Evolutionary conservation across 2,329 filamentous ascomycete genomes (phyloP).

Genomic region (Beauveria varroae): DNA sequence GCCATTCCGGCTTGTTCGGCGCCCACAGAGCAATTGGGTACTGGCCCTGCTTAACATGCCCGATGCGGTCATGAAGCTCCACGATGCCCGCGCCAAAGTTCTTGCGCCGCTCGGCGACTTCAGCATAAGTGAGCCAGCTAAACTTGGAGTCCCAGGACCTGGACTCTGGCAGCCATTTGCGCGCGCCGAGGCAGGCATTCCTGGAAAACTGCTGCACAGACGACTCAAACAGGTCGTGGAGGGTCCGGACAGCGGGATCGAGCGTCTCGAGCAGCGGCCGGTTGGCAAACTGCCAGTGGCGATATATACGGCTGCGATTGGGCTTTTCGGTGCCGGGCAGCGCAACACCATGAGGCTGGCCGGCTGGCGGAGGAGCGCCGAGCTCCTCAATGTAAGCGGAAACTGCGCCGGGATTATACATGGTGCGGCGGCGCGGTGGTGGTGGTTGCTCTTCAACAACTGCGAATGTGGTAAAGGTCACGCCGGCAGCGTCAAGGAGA

Average conservation of each 20-base stretch:
- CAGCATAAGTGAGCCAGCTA: constrained; percentile 68
- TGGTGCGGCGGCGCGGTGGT: not conserved
- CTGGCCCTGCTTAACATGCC: constrained; percentile 50
- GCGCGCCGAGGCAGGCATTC: constrained; percentile 63
- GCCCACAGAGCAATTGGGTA: constrained; percentile 79
- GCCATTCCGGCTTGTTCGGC: constrained; percentile 83
- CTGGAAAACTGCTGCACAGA: constrained; percentile 52
- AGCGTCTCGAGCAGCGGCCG: constrained; percentile 58
- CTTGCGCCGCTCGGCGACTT: constrained; percentile 63
- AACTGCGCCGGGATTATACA: not conserved
- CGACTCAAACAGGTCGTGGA: constrained; percentile 68
- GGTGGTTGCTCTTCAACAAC: not conserved
- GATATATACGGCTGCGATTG: constrained; percentile 69
- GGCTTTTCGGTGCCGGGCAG: constrained; percentile 67
- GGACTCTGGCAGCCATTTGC: constrained; percentile 63
- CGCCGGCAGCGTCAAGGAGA: not conserved
- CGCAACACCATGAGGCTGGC: constrained; percentile 69
- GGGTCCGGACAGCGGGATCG: constrained; percentile 58
- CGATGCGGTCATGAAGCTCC: constrained; percentile 63
- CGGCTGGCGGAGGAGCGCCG: constrained; percentile 57
- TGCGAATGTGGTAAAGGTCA: not conserved
- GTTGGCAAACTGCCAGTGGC: constrained; percentile 73
- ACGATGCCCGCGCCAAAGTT: constrained; percentile 74
- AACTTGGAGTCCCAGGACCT: constrained; percentile 64
- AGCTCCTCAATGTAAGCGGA: constrained; percentile 33